Percentiles rank a stretch among this genome's conserved stretches.
phyloP scores from a whole-genome alignment of 208 protist genomes.

The Crithidia sp. region DNA sequence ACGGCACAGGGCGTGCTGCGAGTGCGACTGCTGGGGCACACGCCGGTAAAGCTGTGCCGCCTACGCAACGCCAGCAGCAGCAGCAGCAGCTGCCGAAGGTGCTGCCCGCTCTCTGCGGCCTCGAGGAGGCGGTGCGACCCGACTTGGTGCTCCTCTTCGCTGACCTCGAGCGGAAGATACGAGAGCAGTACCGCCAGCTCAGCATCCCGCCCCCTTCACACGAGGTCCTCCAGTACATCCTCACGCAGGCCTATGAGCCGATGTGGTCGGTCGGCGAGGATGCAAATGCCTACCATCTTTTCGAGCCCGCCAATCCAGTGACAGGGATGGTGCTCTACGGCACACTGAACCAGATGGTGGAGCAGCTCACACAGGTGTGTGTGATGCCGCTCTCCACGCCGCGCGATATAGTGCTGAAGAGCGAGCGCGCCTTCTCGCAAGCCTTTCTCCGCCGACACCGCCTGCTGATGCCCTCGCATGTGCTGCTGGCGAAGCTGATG shows the following conservation, averaged over 20 bases:
- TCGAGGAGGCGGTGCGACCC: slow-evolving; percentile 29
- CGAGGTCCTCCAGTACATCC: slow-evolving; percentile 38
- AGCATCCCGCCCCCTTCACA: slow-evolving; percentile 24
- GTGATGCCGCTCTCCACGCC: slow-evolving; percentile 32
- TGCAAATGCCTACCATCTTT: slow-evolving; percentile 39
- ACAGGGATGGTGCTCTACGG: slow-evolving; percentile 47
- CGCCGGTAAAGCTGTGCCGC: not conserved
- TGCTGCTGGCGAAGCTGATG: slow-evolving; percentile 65
- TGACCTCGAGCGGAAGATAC: slow-evolving; percentile 29
- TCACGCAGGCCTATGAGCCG: slow-evolving; percentile 37
- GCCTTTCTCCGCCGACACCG: slow-evolving; percentile 68
- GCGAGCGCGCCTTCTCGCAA: slow-evolving; percentile 25
- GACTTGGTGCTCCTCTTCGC: slow-evolving; percentile 38
- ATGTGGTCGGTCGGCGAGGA: slow-evolving; percentile 64
- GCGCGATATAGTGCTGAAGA: slow-evolving; percentile 16
- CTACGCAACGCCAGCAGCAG: slow-evolving; percentile 14
- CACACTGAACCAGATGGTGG: slow-evolving; percentile 67
- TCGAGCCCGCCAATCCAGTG: slow-evolving; percentile 22
- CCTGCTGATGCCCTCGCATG: slow-evolving; percentile 49
- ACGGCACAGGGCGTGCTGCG: not conserved
- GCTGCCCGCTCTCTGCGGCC: slow-evolving; percentile 36
- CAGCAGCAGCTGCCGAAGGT: slow-evolving; percentile 23
- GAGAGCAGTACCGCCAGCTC: slow-evolving; percentile 38
- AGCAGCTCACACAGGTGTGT: slow-evolving; percentile 64
- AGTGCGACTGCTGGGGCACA: not conserved